Conservation (phyloP, 768 basidiomycete species). For the Dentipellis sp. region DNA sequence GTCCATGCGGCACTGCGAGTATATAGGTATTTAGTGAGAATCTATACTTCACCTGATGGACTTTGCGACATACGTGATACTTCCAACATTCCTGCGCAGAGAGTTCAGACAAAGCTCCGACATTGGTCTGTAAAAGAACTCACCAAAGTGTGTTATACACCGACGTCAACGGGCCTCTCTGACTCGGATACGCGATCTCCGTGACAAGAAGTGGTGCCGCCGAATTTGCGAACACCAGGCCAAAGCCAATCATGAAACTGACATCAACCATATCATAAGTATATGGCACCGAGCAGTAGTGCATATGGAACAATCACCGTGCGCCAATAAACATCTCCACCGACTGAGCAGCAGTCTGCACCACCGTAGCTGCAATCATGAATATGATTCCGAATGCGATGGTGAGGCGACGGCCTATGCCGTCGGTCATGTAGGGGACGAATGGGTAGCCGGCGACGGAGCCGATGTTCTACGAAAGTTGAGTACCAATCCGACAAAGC, state of each 20-base stretch:
- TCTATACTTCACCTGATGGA: no score
- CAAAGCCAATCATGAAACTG: constrained; percentile 19
- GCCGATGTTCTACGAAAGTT: constrained; percentile 19
- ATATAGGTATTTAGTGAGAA: no score
- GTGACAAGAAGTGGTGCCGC: constrained; percentile 30
- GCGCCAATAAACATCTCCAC: constrained; percentile 28
- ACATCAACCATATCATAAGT: background rate
- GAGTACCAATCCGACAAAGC: constrained; percentile 15
- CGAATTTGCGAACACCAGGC: constrained; percentile 20
- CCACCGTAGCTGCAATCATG: constrained; percentile 23
- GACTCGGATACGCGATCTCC: constrained; percentile 31
- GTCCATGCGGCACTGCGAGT: constrained; percentile 58
- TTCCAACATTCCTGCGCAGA: background rate
- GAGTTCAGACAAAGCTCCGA: constrained; percentile 16
- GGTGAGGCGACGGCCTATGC: constrained; percentile 20
- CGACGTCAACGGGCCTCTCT: constrained; percentile 28
- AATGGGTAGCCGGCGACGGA: constrained; percentile 19
- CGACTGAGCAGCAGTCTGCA: constrained; percentile 23
- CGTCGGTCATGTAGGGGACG: constrained; percentile 23
- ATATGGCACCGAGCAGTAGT: background rate
- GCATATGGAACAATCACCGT: constrained; percentile 6
- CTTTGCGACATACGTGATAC: background rate
- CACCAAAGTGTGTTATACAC: constrained; percentile 26
- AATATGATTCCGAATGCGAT: constrained; percentile 24
- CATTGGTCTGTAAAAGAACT: constrained; percentile 18